A percentile compares a stretch with the other conserved stretches of the same genome.
Conservation (phyloP, 1,284 basidiomycete species). For the Boletus smithii region DNA sequence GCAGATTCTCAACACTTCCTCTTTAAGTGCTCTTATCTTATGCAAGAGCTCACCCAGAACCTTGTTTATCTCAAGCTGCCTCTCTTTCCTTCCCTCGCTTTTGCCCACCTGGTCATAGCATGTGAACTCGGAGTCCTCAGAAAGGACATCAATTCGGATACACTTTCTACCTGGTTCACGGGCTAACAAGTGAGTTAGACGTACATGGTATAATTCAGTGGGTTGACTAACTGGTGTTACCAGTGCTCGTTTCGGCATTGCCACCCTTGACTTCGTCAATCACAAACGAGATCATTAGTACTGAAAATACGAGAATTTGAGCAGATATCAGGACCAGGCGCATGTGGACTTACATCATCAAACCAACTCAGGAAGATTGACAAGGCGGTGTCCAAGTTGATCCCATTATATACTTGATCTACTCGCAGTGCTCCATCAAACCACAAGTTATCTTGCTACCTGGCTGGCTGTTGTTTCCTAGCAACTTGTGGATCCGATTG, state of each 20-base stretch:
- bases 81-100: neutral
- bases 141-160: neutral
- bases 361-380: no score
- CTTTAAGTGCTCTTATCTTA: neutral
- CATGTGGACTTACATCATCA: no score
- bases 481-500: no score
- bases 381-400: no score
- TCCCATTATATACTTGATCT: no score
- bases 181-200: neutral
- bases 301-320: neutral
- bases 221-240: neutral
- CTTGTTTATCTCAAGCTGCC: neutral
- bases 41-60: neutral
- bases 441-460: no score
- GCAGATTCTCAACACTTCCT: neutral
- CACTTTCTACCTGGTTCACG: neutral
- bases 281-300: no score
- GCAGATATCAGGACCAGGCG: neutral
- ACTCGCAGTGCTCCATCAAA: no score
- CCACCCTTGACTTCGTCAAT: neutral
- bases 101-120: neutral
- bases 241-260: neutral
- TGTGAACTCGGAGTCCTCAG: neutral
- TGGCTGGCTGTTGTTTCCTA: no score
- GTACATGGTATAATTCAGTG: neutral